Evolutionary conservation across 192 early-diverging fungal species (phyloP).

Genomic region (Entomortierella chlamydospora): DNA sequence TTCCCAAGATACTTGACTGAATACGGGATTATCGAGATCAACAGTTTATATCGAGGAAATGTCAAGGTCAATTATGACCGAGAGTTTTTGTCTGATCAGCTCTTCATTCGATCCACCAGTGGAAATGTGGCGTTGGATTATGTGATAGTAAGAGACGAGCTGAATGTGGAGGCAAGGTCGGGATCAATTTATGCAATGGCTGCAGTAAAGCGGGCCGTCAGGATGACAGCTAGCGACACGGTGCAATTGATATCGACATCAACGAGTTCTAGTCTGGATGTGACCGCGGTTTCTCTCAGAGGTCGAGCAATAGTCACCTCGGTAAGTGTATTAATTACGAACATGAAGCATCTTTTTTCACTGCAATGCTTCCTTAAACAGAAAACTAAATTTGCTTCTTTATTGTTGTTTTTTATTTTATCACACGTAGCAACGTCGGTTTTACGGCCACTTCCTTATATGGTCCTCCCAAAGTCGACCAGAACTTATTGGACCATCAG

Average conservation of each 20-base stretch:
- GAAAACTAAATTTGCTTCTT: neutral
- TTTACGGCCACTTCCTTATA: neutral
- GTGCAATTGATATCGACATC: too few relatives aligned
- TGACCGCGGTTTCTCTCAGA: too few relatives aligned
- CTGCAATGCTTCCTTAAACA: too few relatives aligned
- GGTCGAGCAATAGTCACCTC: too few relatives aligned
- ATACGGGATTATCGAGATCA: neutral
- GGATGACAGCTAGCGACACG: too few relatives aligned
- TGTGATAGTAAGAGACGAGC: neutral
- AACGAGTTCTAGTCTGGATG: too few relatives aligned
- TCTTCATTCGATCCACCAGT: neutral
- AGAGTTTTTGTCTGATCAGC: neutral
- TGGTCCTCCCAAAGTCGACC: neutral
- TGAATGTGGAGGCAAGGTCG: too few relatives aligned
- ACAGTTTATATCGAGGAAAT: neutral
- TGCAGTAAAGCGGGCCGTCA: too few relatives aligned
- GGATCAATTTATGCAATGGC: too few relatives aligned
- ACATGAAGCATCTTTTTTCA: neutral
- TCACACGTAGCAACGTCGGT: neutral
- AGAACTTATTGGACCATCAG: neutral
- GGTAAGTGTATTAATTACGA: neutral
- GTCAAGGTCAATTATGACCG: neutral
- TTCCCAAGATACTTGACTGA: neutral
- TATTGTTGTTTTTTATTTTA: neutral
- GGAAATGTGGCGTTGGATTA: neutral